Base-by-base conservation (phyloP, 768 basidiomycete species). In the Suillus ampliporus region DNA sequence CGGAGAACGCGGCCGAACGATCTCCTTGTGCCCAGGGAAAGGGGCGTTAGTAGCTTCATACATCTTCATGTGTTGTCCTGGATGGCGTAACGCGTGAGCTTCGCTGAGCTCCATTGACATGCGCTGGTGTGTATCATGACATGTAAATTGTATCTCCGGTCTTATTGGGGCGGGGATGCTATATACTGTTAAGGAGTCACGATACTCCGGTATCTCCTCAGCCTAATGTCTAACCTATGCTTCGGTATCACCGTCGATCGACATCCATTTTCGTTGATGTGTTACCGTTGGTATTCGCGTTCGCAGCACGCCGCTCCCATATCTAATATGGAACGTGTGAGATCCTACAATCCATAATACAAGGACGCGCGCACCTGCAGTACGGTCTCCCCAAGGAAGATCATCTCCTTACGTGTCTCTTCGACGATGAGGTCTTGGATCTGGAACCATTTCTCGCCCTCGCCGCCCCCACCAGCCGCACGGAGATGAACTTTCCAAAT, bases 381-480 rank as follows among this genome's bases (percentile, higher is more conserved):
- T 37, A 97, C 90, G n/a, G 91, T 94, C 76, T 99, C 97, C 31
- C 96, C 97, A 40, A 99, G 80, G 74, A 97, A 95, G 59, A 99
- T 97, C 94, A 99, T 95, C 72, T 97, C 95, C 76, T 92, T 94
- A 62, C 95, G 83, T n/a, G 94, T 92, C 71, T 99, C 96, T 73
- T 95, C 91, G 11, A 99, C 96, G 64, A 96, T 92, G 61, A 99
- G 82, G 79, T 99, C 97, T 76, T 98, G 95, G 56, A 99, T 90
- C 80, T 94, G 89, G 75, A 93, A 91, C 97, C 97, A 99, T 72
- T 91, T 94, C 76, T 98, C 96, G 56, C 80, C 83, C 65, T 95
- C 92, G 40, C 89, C 91, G 17, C 89, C 89, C 56, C 88, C 89
- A 19, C 87, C 85, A 34, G 86, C 86, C 56, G 88, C 88, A 63